Base-by-base conservation (phyloP, 345 rosid species). In the Eucalyptus pauciflora region DNA sequence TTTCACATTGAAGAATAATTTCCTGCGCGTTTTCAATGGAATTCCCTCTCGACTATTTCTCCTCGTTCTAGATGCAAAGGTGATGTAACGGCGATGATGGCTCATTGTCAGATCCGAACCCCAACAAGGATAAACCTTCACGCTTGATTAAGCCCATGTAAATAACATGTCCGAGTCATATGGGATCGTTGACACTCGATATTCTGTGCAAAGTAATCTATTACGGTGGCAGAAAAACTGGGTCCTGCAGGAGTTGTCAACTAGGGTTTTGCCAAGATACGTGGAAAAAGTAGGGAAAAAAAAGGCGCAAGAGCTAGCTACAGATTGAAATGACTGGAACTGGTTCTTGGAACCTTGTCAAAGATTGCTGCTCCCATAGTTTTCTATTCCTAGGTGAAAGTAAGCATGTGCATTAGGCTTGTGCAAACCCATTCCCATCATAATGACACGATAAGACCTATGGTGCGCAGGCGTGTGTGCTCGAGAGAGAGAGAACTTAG, bases 401-500 rank as follows among this genome's bases (percentile, higher is more conserved):
- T 64, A 64, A 64, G 31, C 76, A 64, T 13, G 71, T 29, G 2
- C 76, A 13, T n/a, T 64, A n/a, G 8, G 17, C 33, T 62, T 13
- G n/a, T 62, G 13, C 31, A 64, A n/a, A n/a, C 37, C 37, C 76
- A 64, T 14, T 31, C 17, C 76, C 76, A n/a, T 31, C 71, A 64
- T 29, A 64, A 13, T n/a, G 37, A 64, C 31, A 64, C 5, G 5
- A 64, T 29, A 29, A n/a, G 37, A 64, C 16, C 5, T 7, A 29
- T 1, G 8, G 10, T 13, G 37, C 5, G 9, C 18, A 7, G 4
- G 56, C 8, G 37, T 11, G 13, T 0, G 33, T 0, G 37, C 9
- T 4, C 4, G 33, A 33, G 33, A 33, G 33, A n/a, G 33, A 29
- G 76, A 64, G 76, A 64, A 64, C 76, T 14, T n/a, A 13, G 37